A percentile compares a stretch with the other conserved stretches of the same genome.
These are phyloP conservation scores for Dipodascus albidus DNA, from an alignment of 805 yeast genomes.

Conservation along the genomic window DNA sequence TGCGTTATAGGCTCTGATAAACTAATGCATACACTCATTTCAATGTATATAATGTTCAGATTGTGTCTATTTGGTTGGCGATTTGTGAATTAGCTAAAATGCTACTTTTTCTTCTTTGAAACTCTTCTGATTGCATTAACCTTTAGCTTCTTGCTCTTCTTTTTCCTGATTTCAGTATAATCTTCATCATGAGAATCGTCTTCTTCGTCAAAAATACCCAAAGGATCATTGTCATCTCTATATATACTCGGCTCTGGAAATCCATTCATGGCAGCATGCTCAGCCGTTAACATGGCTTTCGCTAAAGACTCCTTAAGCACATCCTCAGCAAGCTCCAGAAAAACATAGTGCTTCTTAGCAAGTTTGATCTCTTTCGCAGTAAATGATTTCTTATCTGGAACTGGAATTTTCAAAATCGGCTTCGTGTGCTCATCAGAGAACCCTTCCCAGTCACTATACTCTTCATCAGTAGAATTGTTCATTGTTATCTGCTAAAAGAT, in stretches of 20 bases:
- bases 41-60: neutral
- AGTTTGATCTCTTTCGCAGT: neutral
- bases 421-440: neutral
- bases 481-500: neutral
- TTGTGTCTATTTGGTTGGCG: neutral
- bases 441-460: neutral
- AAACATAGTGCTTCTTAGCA: neutral
- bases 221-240: neutral
- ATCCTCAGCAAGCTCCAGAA: neutral
- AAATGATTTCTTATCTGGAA: neutral
- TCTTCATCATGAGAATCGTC: neutral
- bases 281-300: neutral
- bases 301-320: neutral
- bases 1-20: too few relatives aligned
- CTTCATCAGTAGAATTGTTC: too few relatives aligned
- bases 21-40: too few relatives aligned
- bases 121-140: neutral
- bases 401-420: neutral
- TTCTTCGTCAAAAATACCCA: neutral
- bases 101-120: neutral
- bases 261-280: neutral
- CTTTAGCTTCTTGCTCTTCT: neutral
- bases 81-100: too few relatives aligned
- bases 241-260: neutral
- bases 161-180: neutral